These are phyloP conservation scores for Rhazya stricta DNA, from an alignment of 257 asterid species.

Conservation along the genomic window DNA sequence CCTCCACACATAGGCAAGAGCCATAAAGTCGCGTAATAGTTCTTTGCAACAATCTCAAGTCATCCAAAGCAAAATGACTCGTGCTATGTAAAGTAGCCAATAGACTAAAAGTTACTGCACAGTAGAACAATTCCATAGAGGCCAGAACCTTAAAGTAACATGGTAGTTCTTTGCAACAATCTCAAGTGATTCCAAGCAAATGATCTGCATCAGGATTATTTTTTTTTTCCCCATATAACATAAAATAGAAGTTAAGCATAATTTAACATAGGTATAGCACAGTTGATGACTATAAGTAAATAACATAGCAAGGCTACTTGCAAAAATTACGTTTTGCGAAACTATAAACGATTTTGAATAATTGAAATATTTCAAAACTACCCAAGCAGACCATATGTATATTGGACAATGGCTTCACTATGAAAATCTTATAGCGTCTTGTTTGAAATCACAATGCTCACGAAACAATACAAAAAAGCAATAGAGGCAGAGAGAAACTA, in stretches of 20 bases:
- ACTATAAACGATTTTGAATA: neutral
- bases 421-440: neutral
- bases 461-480: neutral
- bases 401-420: neutral
- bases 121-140: neutral
- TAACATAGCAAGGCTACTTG: no score
- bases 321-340: neutral
- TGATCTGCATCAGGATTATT: no score
- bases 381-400: neutral
- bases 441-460: neutral
- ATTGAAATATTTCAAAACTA: neutral
- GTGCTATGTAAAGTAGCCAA: no score
- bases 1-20: neutral
- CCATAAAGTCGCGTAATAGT: neutral
- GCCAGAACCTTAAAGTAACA: neutral
- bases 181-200: neutral
- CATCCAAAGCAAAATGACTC: no score
- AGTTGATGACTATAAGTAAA: neutral
- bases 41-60: neutral
- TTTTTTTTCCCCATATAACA: neutral
- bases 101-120: no score
- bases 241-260: neutral
- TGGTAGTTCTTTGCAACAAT: neutral
- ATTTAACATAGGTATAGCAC: no score
- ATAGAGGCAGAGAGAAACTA: conserved; percentile 14